phyloP scores from a whole-genome alignment of 2,329 filamentous ascomycete genomes.

The Beauveria bassiana region DNA sequence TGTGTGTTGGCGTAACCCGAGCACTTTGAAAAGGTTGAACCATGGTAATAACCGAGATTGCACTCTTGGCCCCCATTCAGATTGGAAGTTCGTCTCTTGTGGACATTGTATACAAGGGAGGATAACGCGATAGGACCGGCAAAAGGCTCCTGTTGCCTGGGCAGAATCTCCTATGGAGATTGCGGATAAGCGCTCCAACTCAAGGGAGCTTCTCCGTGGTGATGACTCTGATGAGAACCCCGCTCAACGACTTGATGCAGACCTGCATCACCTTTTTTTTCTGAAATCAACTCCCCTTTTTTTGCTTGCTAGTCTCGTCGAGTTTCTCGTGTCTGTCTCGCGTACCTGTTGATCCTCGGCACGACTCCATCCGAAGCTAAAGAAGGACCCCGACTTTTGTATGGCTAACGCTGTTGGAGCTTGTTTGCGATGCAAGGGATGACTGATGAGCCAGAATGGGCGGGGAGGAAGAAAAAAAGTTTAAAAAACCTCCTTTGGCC shows the following conservation, averaged over 20 bases:
- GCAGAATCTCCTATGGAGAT: background rate
- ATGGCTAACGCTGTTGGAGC: background rate
- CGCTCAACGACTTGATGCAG: background rate
- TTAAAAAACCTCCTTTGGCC: background rate
- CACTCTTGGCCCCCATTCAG: background rate
- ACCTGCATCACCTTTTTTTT: background rate
- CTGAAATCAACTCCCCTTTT: too few species aligned
- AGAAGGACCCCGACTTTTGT: background rate
- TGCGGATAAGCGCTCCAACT: background rate
- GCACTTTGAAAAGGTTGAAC: background rate
- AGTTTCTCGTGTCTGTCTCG: background rate
- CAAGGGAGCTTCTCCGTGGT: background rate
- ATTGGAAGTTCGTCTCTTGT: background rate
- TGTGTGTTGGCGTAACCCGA: background rate
- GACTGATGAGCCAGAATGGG: background rate
- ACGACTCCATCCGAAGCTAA: background rate
- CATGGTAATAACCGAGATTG: background rate
- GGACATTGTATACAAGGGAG: background rate
- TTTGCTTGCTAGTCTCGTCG: background rate
- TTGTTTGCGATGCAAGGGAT: background rate
- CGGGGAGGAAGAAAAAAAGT: background rate
- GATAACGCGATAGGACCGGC: background rate
- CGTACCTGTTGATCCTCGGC: constrained; percentile 4
- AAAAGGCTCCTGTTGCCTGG: background rate
- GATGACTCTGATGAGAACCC: background rate